A percentile compares a stretch with the other conserved stretches of the same genome.
Conservation (phyloP, 345 rosid species). For the Luvunga scandens region DNA sequence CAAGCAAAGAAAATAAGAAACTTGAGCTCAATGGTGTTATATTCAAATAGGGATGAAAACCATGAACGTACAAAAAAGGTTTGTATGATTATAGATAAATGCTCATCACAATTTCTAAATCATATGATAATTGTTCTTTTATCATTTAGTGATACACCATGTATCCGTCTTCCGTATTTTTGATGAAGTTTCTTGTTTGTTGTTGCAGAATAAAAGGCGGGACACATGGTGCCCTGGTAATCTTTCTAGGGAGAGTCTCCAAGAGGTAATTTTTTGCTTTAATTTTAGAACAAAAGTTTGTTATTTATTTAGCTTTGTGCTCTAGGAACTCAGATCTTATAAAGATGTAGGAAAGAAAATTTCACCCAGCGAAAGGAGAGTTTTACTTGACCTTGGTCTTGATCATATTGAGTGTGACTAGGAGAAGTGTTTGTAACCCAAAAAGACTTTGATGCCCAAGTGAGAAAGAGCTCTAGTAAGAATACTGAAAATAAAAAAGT, state of each 20-base stretch:
- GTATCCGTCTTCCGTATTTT: neutral
- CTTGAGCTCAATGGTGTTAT: slow-evolving; percentile 84
- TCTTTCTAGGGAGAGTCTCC: slow-evolving; percentile 46
- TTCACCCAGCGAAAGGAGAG: neutral
- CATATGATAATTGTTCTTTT: too few relatives aligned
- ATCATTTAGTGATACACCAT: neutral
- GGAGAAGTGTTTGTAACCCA: neutral
- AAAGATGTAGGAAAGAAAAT: neutral
- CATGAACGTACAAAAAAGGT: slow-evolving; percentile 72
- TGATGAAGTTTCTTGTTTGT: slow-evolving; percentile 18
- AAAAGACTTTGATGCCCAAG: neutral
- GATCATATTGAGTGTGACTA: neutral
- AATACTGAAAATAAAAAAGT: neutral
- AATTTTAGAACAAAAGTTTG: neutral
- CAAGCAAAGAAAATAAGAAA: slow-evolving; percentile 89
- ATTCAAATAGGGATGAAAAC: slow-evolving; percentile 72
- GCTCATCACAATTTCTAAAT: neutral
- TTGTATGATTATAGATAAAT: slow-evolving; percentile 4
- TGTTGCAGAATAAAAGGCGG: slow-evolving; percentile 72
- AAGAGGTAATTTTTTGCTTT: slow-evolving; percentile 34
- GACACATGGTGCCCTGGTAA: slow-evolving; percentile 90
- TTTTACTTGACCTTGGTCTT: neutral
- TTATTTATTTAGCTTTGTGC: neutral
- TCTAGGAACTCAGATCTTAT: neutral
- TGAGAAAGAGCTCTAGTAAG: neutral